Evolutionary conservation across 2,329 filamentous ascomycete genomes (phyloP), one percentile per base, ranked within the genome.

Genomic region (Hypoxylon sp.): DNA sequence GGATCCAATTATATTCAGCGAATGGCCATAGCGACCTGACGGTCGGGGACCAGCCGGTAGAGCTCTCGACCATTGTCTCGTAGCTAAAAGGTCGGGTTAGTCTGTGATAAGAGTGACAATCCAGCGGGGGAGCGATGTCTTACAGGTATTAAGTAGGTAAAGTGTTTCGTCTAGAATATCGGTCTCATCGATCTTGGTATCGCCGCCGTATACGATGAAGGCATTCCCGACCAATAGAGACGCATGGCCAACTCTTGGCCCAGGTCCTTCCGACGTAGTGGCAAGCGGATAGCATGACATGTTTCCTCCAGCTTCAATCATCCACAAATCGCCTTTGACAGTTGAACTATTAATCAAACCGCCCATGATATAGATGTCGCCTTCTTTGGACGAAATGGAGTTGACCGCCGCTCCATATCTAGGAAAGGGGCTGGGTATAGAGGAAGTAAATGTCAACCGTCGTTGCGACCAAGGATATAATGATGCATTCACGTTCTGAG

Each of bases 391-490:
- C 16, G 92, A 89, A 11, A 88, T 81, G 0, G 91, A 83, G 71
- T 99, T 99, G 70, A 97, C 93, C 5, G 95, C 94, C 41, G 95
- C 91, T 69, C 94, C 94, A 80, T 99, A 99, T 69, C 94, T 86
- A 9, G 94, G 94, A 64, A 99, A 99, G 0, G 94, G 94, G 62
- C 90, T 92, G 7, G 87, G 82, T 66, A 91, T 87, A 2, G 87
- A 82, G 4, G 90, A 86, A 11, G 90, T 90, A 71, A 96, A 96
- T 59, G 89, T 93, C 43, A 99, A 73, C 47, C 90, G 86, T 53
- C 91, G 86, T 69, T 96, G 90, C 58, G 93, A 96, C 94, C 94
- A 99, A 0, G 94, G 94, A 68, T 97, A 99, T 45, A 96, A 83
- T 4, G 91, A 91, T 29, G 87, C 78, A 71, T 92, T 94, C 29